Conservation (phyloP, 1,284 basidiomycete genomes). For the Sparassis latifolia region DNA sequence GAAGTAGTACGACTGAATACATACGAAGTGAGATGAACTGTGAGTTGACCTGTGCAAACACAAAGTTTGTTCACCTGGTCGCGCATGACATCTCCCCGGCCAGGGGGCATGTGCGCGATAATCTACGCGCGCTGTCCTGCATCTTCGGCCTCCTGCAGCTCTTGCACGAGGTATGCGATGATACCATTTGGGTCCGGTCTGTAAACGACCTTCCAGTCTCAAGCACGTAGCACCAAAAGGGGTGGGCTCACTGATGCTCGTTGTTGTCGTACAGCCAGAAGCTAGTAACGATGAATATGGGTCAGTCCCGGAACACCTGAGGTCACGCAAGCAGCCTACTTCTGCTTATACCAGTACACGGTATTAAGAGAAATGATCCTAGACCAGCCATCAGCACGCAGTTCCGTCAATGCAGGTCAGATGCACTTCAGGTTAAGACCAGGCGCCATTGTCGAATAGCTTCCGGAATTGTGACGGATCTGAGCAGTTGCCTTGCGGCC, state of each 20-base stretch:
- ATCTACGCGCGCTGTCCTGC: conserved; percentile 47
- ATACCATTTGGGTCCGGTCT: conserved; percentile 38
- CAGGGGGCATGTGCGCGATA: conserved; percentile 46
- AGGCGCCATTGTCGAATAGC: conserved; percentile 38
- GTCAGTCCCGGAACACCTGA: neutral
- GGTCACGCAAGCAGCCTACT: conserved; percentile 25
- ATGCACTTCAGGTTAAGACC: conserved; percentile 37
- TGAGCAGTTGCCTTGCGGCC: conserved; percentile 30
- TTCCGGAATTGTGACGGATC: conserved; percentile 40
- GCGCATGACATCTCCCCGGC: conserved; percentile 37
- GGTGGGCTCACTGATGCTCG: conserved; percentile 26
- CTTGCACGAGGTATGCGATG: conserved; percentile 35
- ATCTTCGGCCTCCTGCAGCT: conserved; percentile 49
- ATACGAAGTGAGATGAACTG: neutral
- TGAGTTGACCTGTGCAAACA: conserved; percentile 4
- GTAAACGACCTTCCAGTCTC: conserved; percentile 1
- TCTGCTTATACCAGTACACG: conserved; percentile 50
- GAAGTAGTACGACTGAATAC: conserved; percentile 44
- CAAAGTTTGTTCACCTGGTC: conserved; percentile 29
- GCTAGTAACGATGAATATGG: conserved; percentile 17
- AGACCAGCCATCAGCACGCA: neutral
- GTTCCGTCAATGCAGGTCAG: neutral
- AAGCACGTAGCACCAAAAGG: neutral
- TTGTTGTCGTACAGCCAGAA: conserved; percentile 50
- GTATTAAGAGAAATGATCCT: conserved; percentile 54